Conservation (phyloP, 305 asterid species). For the Plantago rigida region DNA sequence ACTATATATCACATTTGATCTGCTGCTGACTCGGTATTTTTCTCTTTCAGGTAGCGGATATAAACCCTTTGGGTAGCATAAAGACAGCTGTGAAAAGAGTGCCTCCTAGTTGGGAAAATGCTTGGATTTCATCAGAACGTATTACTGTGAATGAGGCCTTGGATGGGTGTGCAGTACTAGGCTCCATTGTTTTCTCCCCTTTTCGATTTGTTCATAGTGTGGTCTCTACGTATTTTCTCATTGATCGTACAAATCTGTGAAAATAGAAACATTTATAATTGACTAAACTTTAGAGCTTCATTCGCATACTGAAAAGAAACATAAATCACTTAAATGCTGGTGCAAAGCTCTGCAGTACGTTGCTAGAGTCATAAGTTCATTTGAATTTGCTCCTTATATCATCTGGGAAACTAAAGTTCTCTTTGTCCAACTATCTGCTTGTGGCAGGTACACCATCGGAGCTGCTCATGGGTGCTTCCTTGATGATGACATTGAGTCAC, state of each 20-base stretch:
- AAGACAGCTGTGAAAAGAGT: slow-evolving; percentile 63
- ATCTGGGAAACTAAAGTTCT: background rate
- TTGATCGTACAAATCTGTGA: background rate
- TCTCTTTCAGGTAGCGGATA: slow-evolving; percentile 62
- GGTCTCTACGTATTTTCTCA: background rate
- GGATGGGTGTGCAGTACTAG: slow-evolving; percentile 46
- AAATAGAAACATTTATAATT: background rate
- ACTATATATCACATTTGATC: background rate
- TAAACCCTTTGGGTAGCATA: slow-evolving; percentile 75
- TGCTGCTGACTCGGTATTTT: slow-evolving; percentile 3
- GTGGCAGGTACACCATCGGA: slow-evolving; percentile 63
- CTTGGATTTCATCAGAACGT: slow-evolving; percentile 79
- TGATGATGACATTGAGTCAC: slow-evolving; percentile 70
- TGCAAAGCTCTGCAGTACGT: no score
- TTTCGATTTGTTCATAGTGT: background rate
- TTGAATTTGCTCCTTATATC: no score
- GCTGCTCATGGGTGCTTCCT: slow-evolving; percentile 87
- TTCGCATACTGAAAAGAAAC: no score
- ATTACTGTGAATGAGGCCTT: slow-evolving; percentile 55
- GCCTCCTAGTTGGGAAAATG: slow-evolving; percentile 60
- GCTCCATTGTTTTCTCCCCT: background rate
- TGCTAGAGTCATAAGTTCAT: no score
- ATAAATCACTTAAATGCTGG: no score
- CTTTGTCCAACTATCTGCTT: background rate
- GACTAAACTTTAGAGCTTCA: background rate